These are phyloP conservation scores for Ceratocystis alfenasii DNA, from an alignment of 2,329 filamentous ascomycete species.

Conservation along the genomic window DNA sequence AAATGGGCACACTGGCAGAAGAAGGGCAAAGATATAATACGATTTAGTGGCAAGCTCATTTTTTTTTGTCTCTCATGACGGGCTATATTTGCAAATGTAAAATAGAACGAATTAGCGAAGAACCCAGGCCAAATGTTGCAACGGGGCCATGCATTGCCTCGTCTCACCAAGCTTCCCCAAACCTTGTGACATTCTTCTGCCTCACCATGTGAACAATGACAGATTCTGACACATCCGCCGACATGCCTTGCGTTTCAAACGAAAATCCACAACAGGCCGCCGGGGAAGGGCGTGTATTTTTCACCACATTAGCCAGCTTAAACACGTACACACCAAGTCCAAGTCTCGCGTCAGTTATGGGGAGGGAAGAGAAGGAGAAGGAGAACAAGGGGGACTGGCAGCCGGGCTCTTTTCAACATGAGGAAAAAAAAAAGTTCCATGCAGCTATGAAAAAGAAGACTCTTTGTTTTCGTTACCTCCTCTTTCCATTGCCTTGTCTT, in stretches of 20 bases:
- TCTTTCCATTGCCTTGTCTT: background rate
- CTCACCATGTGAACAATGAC: background rate
- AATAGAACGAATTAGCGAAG: background rate
- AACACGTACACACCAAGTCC: background rate
- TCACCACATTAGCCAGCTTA: background rate
- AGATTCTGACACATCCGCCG: background rate
- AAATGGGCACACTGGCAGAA: background rate
- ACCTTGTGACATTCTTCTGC: background rate
- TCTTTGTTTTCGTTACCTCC: background rate
- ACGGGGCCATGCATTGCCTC: background rate
- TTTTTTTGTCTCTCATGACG: no score
- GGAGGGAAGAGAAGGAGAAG: background rate
- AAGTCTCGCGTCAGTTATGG: no score
- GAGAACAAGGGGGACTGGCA: background rate
- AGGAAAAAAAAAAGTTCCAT: no score
- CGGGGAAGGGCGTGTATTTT: background rate
- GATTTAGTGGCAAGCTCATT: no score
- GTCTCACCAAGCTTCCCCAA: background rate
- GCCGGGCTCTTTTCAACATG: background rate
- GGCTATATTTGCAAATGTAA: background rate
- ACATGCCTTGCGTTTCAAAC: slow-evolving; percentile 4
- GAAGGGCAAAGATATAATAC: background rate
- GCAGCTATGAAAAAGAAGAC: background rate
- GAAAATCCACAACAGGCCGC: background rate
- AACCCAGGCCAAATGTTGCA: background rate